A percentile compares a stretch with the other conserved stretches of the same genome.
phyloP scores from a whole-genome alignment of 805 yeast genomes.

The Candida ortonii region DNA sequence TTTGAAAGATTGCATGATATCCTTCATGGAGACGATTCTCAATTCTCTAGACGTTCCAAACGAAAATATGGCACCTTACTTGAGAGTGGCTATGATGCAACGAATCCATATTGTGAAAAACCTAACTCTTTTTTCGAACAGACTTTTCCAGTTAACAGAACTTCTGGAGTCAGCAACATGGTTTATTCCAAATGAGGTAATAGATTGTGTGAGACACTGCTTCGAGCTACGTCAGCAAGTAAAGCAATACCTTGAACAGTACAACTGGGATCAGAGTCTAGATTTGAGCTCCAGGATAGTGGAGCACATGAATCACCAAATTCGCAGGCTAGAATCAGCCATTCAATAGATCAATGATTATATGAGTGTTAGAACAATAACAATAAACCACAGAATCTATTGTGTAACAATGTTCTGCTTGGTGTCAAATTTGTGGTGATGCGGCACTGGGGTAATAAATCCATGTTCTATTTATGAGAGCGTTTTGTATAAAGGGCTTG shows the following conservation, averaged over 20 bases:
- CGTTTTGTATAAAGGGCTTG: too few species aligned
- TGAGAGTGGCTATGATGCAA: slow-evolving; percentile 23
- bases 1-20: slow-evolving; percentile 25
- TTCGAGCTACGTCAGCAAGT: slow-evolving; percentile 20
- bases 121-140: slow-evolving; percentile 19
- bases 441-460: background rate
- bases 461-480: too few species aligned
- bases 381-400: too few species aligned
- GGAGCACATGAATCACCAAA: slow-evolving; percentile 3
- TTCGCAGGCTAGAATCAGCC: too few species aligned
- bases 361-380: too few species aligned
- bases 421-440: background rate
- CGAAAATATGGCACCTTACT: slow-evolving; percentile 22
- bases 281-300: slow-evolving; percentile 9
- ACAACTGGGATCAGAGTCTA: slow-evolving; percentile 13
- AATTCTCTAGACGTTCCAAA: slow-evolving; percentile 21
- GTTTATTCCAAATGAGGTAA: slow-evolving; percentile 7
- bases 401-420: slow-evolving; percentile 11
- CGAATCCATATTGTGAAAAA: slow-evolving; percentile 24
- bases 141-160: slow-evolving; percentile 10
- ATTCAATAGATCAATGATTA: too few species aligned
- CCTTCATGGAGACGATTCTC: slow-evolving; percentile 23
- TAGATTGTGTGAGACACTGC: slow-evolving; percentile 10
- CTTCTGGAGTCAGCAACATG: slow-evolving; percentile 5
- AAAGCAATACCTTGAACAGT: slow-evolving; percentile 2